Conservation (phyloP, 2,329 filamentous ascomycete species). For the Leptosphaerulina australis region DNA sequence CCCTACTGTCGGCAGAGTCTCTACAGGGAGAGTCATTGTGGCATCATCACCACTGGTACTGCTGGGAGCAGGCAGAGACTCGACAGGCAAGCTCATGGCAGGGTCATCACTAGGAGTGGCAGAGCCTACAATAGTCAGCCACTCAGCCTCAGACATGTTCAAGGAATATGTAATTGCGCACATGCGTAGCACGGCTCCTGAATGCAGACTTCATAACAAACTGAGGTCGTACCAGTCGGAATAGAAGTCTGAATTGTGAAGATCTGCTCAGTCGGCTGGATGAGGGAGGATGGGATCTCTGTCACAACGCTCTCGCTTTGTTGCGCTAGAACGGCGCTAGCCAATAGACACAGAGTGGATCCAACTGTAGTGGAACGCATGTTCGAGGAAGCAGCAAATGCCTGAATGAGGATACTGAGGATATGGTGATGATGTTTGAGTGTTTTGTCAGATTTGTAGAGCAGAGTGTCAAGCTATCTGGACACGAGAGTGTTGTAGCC, state of each 20-base stretch:
- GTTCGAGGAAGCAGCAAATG: conserved; percentile 6
- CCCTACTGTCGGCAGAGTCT: conserved; percentile 9
- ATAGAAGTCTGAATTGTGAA: conserved; percentile 39
- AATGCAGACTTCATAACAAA: conserved; percentile 36
- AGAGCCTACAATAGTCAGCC: conserved; percentile 12
- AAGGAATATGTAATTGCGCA: conserved; percentile 18
- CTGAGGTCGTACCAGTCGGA: conserved; percentile 21
- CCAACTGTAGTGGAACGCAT: conserved; percentile 34
- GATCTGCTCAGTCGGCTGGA: conserved; percentile 26
- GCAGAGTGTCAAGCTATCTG: conserved; percentile 3
- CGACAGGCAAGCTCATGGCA: conserved; percentile 19
- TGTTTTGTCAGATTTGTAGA: neutral
- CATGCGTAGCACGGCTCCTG: conserved; percentile 37
- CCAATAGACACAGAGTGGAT: conserved; percentile 37
- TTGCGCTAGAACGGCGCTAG: conserved; percentile 28
- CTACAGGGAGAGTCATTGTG: conserved; percentile 9
- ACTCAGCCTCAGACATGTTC: neutral
- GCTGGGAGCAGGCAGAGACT: conserved; percentile 1
- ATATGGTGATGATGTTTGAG: neutral
- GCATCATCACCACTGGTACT: conserved; percentile 1
- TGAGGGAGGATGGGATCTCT: conserved; percentile 10
- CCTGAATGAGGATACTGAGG: neutral
- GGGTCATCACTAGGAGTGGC: conserved; percentile 12
- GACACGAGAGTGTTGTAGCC: conserved; percentile 8
- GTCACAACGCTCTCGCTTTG: conserved; percentile 11